These are phyloP conservation scores for Termitomyces sp. DNA, from an alignment of 768 basidiomycete genomes.

Conservation along the genomic window DNA sequence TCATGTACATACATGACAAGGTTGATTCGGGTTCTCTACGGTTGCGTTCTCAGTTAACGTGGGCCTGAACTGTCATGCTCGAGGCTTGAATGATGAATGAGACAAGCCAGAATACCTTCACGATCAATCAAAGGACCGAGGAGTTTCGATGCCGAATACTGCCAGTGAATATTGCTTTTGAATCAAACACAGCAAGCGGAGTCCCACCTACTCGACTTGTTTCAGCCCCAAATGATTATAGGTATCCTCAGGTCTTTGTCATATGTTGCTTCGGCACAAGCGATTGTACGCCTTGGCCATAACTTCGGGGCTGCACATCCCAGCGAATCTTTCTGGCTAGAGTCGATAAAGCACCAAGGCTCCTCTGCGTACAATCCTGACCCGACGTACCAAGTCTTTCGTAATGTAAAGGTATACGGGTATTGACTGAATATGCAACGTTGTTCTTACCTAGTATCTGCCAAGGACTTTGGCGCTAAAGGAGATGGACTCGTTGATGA, in stretches of 20 bases:
- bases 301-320: slow-evolving; percentile 41
- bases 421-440: neutral
- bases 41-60: too few relatives aligned
- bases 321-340: slow-evolving; percentile 61
- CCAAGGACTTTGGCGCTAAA: slow-evolving; percentile 33
- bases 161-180: too few relatives aligned
- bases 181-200: too few relatives aligned
- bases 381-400: slow-evolving; percentile 63
- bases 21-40: too few relatives aligned
- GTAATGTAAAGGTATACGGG: slow-evolving; percentile 59
- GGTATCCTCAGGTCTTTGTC: slow-evolving; percentile 8
- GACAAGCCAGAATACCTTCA: too few relatives aligned
- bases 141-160: too few relatives aligned
- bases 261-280: neutral
- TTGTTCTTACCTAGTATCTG: neutral
- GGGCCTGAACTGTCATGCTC: too few relatives aligned
- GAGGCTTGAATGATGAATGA: too few relatives aligned
- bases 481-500: slow-evolving; percentile 69
- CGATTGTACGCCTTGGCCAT: neutral
- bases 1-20: too few relatives aligned
- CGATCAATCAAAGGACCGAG: too few relatives aligned
- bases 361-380: slow-evolving; percentile 59
- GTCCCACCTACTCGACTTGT: neutral
- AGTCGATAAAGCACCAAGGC: slow-evolving; percentile 69
- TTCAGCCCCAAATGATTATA: neutral